These are phyloP conservation scores for Colletotrichum incanum DNA, from an alignment of 2,329 filamentous ascomycete species.

Conservation along the genomic window DNA sequence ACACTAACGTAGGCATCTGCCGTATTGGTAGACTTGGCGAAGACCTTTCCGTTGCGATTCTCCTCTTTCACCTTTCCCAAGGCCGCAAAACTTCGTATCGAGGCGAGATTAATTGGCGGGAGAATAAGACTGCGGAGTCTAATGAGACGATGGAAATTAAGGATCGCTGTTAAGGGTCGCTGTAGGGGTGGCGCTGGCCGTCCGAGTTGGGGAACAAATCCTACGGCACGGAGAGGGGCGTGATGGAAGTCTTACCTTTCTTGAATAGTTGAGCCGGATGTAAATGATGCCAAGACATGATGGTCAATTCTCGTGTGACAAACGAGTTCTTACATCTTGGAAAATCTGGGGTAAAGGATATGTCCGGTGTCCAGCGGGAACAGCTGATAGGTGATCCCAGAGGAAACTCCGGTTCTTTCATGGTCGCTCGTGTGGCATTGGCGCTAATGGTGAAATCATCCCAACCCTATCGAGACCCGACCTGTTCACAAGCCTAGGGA, in stretches of 20 bases:
- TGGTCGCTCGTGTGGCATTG: conserved; percentile 5
- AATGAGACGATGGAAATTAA: conserved; percentile 26
- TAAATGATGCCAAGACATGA: conserved; percentile 30
- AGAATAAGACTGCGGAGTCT: conserved; percentile 29
- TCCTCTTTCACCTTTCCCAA: conserved; percentile 1
- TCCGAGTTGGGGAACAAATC: conserved; percentile 33
- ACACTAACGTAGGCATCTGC: conserved; percentile 22
- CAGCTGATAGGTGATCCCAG: not conserved
- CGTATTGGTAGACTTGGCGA: conserved; percentile 19
- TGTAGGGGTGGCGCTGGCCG: conserved; percentile 20
- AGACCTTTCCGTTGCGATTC: conserved; percentile 20
- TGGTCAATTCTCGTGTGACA: conserved; percentile 27
- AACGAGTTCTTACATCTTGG: conserved; percentile 1
- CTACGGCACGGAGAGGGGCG: conserved; percentile 32
- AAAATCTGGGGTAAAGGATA: conserved; percentile 27
- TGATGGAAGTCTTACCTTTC: conserved; percentile 29
- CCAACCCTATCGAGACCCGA: conserved; percentile 4
- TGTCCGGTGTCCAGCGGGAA: conserved; percentile 1
- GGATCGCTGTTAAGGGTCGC: conserved; percentile 20
- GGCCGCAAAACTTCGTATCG: not conserved
- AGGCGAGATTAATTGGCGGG: conserved; percentile 22
- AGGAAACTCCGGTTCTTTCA: too few species aligned
- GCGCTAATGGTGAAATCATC: conserved; percentile 2
- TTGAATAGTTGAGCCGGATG: conserved; percentile 20
- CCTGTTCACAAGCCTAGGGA: conserved; percentile 8